Conservation (phyloP, 176 grass and related monocot genomes). For the Saccharum officinarum region DNA sequence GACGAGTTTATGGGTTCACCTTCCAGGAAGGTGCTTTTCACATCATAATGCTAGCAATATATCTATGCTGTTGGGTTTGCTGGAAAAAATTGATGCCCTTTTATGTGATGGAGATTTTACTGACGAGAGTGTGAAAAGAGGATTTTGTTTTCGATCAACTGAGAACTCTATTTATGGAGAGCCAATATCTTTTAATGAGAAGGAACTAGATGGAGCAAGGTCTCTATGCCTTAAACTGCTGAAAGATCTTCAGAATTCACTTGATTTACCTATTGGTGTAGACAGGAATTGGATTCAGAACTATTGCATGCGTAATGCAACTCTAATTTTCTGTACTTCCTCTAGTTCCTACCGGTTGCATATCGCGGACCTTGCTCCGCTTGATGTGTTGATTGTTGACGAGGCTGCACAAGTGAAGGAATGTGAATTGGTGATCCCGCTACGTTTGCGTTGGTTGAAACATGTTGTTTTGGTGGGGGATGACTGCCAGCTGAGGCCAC, state of each 20-base stretch:
- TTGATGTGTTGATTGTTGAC: conserved; percentile 77
- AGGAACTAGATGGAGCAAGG: conserved; percentile 43
- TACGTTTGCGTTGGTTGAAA: conserved; percentile 53
- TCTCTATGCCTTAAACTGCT: conserved; percentile 45
- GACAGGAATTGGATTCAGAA: conserved; percentile 42
- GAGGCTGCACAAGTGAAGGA: conserved; percentile 70
- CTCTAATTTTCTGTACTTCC: conserved; percentile 72
- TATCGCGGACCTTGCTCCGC: conserved; percentile 37
- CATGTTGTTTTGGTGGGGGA: conserved; percentile 74
- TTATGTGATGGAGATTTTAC: conserved; percentile 39
- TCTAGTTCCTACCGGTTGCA: conserved; percentile 73
- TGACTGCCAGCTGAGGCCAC: conserved; percentile 67
- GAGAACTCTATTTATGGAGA: neutral
- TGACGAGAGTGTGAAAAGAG: conserved; percentile 42
- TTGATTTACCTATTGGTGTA: conserved; percentile 37
- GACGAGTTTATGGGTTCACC: conserved; percentile 50
- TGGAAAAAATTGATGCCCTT: conserved; percentile 32
- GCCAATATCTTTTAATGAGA: conserved; percentile 2
- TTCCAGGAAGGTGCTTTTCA: conserved; percentile 48
- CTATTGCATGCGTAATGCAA: conserved; percentile 64
- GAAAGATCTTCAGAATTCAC: conserved; percentile 31
- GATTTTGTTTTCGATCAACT: conserved; percentile 25
- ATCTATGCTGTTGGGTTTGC: conserved; percentile 35
- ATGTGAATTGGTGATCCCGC: conserved; percentile 72
- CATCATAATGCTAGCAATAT: conserved; percentile 27